These are phyloP conservation scores for Stephania yunnanensis DNA, from an alignment of 164 flowering plant species.

Conservation along the genomic window DNA sequence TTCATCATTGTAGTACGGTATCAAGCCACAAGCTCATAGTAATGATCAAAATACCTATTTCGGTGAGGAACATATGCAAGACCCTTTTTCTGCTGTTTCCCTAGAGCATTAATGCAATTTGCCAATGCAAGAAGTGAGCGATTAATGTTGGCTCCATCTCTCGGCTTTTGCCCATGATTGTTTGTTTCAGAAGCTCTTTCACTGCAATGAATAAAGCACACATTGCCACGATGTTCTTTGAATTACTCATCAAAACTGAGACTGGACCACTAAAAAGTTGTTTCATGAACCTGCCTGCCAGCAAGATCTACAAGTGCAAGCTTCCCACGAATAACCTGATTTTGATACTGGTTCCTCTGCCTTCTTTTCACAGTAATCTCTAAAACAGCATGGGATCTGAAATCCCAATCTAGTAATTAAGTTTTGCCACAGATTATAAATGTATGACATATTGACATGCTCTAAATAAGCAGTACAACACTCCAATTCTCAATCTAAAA, in stretches of 20 bases:
- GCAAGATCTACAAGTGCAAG: slow-evolving; percentile 97
- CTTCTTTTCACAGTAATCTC: slow-evolving; percentile 75
- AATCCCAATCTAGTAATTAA: slow-evolving; percentile 2
- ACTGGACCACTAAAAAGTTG: not conserved
- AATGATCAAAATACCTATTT: slow-evolving; percentile 52
- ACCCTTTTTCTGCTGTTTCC: slow-evolving; percentile 90
- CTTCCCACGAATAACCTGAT: slow-evolving; percentile 74
- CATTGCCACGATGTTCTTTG: not conserved
- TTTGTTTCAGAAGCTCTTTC: slow-evolving; percentile 94
- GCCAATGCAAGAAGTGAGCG: slow-evolving; percentile 93
- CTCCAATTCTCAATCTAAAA: not conserved
- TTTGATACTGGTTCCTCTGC: slow-evolving; percentile 51
- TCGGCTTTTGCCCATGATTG: slow-evolving; percentile 76
- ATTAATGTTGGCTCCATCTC: slow-evolving; percentile 93
- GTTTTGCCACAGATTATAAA: not conserved
- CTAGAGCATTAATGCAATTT: slow-evolving; percentile 89
- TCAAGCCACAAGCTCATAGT: not conserved
- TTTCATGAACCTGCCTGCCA: slow-evolving; percentile 41
- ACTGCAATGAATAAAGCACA: slow-evolving; percentile 33
- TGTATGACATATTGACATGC: not conserved
- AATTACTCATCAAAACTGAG: not conserved
- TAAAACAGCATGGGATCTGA: slow-evolving; percentile 87
- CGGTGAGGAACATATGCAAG: slow-evolving; percentile 96
- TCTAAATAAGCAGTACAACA: not conserved
- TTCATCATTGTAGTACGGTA: slow-evolving; percentile 12